Evolutionary conservation across 192 early-diverging fungal species (phyloP).

Genomic region (Backusella liffmaniae): DNA sequence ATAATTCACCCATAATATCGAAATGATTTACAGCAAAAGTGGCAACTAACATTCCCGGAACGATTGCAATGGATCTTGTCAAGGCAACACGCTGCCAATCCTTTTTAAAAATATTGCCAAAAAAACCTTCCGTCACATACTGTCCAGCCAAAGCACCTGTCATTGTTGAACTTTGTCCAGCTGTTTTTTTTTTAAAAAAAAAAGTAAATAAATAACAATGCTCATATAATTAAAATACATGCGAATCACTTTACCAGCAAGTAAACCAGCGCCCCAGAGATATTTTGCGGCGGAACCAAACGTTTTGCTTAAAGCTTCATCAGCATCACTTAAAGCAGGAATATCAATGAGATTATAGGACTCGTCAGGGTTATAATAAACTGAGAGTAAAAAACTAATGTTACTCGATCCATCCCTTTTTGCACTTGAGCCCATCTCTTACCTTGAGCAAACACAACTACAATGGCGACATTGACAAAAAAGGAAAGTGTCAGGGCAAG

Average conservation of each 20-base stretch:
- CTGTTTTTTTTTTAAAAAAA: conserved; percentile 16
- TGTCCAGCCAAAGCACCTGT: conserved; percentile 94
- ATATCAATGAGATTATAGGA: conserved; percentile 18
- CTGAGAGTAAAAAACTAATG: not conserved
- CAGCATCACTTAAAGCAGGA: conserved; percentile 65
- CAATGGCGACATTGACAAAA: conserved; percentile 65
- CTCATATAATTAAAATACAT: not conserved
- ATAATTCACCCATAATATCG: conserved; percentile 66
- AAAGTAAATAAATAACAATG: not conserved
- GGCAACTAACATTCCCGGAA: conserved; percentile 65
- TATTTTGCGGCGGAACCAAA: conserved; percentile 66
- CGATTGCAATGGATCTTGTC: conserved; percentile 59
- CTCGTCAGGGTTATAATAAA: conserved; percentile 34
- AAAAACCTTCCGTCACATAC: conserved; percentile 83
- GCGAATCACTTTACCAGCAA: conserved; percentile 39
- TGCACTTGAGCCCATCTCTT: not conserved
- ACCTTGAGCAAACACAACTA: conserved; percentile 63
- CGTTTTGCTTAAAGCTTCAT: conserved; percentile 48
- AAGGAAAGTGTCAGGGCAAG: conserved; percentile 61
- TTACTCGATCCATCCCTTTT: not conserved
- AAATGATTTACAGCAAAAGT: conserved; percentile 53
- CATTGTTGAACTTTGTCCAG: conserved; percentile 84
- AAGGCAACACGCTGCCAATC: conserved; percentile 62
- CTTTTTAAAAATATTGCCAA: conserved; percentile 56
- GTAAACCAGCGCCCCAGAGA: conserved; percentile 81